phyloP scores from a whole-genome alignment of 2,329 filamentous ascomycete genomes.

The Pseudogymnoascus sp. region DNA sequence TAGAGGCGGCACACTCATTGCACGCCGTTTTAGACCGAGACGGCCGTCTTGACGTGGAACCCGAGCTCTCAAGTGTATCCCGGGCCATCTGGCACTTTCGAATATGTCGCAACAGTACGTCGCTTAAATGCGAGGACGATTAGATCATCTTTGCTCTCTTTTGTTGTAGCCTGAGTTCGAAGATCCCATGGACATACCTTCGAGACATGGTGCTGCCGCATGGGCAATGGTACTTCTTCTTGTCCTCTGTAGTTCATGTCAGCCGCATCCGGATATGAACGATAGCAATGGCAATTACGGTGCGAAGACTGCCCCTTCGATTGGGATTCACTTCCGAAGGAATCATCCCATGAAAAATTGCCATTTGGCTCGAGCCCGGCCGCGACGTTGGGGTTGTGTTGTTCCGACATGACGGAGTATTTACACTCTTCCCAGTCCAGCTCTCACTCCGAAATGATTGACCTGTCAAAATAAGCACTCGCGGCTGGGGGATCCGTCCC shows the following conservation, averaged over 20 bases:
- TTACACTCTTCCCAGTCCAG: background rate
- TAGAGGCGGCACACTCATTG: background rate
- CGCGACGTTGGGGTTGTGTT: background rate
- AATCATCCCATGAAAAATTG: background rate
- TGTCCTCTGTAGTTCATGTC: background rate
- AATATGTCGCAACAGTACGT: background rate
- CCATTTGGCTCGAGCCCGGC: background rate
- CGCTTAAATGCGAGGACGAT: background rate
- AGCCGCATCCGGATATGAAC: background rate
- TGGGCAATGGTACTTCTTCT: constrained; percentile 1
- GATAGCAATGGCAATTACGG: background rate
- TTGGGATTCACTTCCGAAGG: background rate
- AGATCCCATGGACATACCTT: background rate
- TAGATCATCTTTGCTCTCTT: background rate
- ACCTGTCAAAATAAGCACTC: constrained; percentile 3
- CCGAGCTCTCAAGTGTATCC: background rate
- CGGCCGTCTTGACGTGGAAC: background rate
- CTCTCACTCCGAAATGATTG: background rate
- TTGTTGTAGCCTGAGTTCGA: background rate
- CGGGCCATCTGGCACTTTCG: background rate
- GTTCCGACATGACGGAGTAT: background rate
- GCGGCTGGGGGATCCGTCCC: background rate
- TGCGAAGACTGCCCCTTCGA: background rate
- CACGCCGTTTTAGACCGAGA: background rate
- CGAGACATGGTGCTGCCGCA: constrained; percentile 1